phyloP scores from a whole-genome alignment of 495 filamentous ascomycete species.

The Lasiosphaeriaceae sp. region DNA sequence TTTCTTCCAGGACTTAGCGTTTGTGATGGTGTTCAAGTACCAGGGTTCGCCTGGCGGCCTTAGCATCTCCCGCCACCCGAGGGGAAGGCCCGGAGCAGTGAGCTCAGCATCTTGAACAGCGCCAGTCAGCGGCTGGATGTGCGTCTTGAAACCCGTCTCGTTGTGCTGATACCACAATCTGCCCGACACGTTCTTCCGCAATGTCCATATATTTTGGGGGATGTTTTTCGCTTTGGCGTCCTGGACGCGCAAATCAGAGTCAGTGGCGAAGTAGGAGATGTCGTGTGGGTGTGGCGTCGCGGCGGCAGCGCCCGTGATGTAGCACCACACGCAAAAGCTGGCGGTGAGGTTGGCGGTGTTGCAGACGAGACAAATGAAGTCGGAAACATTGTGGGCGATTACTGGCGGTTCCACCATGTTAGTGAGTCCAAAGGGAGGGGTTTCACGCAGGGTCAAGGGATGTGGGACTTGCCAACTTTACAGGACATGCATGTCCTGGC shows the following conservation, averaged over 20 bases:
- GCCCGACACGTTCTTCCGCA: constrained; percentile 8
- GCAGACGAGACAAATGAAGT: constrained; percentile 9
- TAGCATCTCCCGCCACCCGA: constrained; percentile 2
- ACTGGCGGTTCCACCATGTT: neutral
- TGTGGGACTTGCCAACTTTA: neutral
- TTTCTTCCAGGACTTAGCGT: neutral
- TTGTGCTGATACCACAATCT: constrained; percentile 8
- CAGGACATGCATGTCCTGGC: neutral
- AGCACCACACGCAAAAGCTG: constrained; percentile 8
- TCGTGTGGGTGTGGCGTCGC: constrained; percentile 1
- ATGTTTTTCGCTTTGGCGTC: neutral
- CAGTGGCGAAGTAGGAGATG: constrained; percentile 1
- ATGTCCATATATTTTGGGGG: constrained; percentile 3
- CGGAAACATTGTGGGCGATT: constrained; percentile 7
- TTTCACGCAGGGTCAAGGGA: neutral
- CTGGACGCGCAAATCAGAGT: constrained; percentile 5
- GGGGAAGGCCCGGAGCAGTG: neutral
- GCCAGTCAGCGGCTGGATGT: constrained; percentile 6
- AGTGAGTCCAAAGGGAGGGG: neutral
- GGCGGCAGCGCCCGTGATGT: constrained; percentile 7
- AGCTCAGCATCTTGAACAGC: neutral
- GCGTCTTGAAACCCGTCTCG: constrained; percentile 4
- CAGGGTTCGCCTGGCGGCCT: neutral
- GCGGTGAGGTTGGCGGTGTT: neutral
- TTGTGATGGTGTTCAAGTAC: constrained; percentile 1